Percentiles rank a stretch among this genome's conserved stretches.
phyloP scores from a whole-genome alignment of 73 alveolate genomes.

The Paramecium bursaria region DNA sequence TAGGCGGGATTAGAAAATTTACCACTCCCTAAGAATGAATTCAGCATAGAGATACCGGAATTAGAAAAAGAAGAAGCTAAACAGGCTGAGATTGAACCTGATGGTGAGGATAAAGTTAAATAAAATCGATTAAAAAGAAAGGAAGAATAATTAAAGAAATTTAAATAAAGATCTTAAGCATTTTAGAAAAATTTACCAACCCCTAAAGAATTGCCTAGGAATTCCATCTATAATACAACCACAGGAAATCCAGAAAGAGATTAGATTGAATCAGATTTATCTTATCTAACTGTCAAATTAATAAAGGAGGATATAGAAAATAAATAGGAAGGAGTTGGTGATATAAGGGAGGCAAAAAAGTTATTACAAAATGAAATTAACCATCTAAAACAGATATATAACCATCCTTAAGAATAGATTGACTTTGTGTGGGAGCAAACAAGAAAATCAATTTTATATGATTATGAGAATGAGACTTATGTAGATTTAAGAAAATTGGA shows the following conservation, averaged over 20 bases:
- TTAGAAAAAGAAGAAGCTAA: conserved; percentile 61
- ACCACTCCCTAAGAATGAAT: conserved; percentile 68
- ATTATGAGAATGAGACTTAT: conserved; percentile 27
- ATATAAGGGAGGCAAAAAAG: background rate
- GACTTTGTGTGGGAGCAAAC: conserved; percentile 10
- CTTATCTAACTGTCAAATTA: background rate
- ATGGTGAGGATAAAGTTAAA: conserved; percentile 51
- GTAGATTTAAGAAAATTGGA: background rate
- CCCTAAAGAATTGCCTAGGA: conserved; percentile 19
- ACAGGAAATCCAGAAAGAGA: background rate
- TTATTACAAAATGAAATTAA: conserved; percentile 6
- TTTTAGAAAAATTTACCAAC: conserved; percentile 45
- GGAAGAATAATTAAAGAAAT: conserved; percentile 1
- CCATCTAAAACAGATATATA: background rate
- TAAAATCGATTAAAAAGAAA: background rate
- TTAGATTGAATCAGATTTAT: conserved; percentile 7
- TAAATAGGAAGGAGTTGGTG: conserved; percentile 30
- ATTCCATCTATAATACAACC: background rate
- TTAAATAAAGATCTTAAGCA: conserved; percentile 36
- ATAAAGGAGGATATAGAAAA: conserved; percentile 50
- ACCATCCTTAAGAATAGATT: background rate
- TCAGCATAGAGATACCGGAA: conserved; percentile 60
- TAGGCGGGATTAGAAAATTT: conserved; percentile 25
- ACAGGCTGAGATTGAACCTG: conserved; percentile 47
- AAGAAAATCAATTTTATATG: conserved; percentile 34